A percentile compares a stretch with the other conserved stretches of the same genome.
These are phyloP conservation scores for Laguncularia racemosa DNA, from an alignment of 345 rosid genomes.

Conservation along the genomic window DNA sequence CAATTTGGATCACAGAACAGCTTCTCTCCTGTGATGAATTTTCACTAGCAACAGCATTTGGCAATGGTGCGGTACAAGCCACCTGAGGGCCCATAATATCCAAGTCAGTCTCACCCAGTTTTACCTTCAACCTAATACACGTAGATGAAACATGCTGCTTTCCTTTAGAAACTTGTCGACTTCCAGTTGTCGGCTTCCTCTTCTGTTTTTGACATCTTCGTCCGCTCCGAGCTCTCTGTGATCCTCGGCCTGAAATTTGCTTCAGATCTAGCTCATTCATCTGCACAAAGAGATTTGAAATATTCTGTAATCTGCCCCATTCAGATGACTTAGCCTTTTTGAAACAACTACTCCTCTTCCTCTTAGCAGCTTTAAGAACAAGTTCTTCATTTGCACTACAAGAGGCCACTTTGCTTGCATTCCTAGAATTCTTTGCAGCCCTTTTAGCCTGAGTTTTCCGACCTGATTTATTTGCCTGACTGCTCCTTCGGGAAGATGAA, in stretches of 20 bases:
- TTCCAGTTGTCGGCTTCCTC: slow-evolving; percentile 20
- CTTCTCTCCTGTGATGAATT: slow-evolving; percentile 10
- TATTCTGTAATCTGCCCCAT: slow-evolving; percentile 59
- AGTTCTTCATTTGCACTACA: slow-evolving; percentile 26
- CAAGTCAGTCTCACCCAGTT: slow-evolving; percentile 48
- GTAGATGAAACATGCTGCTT: slow-evolving; percentile 27
- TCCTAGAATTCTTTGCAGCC: slow-evolving; percentile 32
- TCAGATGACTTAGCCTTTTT: slow-evolving; percentile 60
- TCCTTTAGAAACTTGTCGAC: slow-evolving; percentile 26
- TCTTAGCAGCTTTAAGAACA: slow-evolving; percentile 35
- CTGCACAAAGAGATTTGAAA: slow-evolving; percentile 33
- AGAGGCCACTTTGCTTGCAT: slow-evolving; percentile 24
- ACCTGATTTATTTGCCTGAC: slow-evolving; percentile 31
- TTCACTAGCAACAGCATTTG: slow-evolving; percentile 14
- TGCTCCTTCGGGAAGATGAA: slow-evolving; percentile 39
- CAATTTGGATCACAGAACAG: slow-evolving; percentile 22
- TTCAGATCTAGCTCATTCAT: slow-evolving; percentile 26
- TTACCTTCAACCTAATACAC: slow-evolving; percentile 73
- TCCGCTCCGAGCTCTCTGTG: slow-evolving; percentile 26
- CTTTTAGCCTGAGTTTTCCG: slow-evolving; percentile 30
- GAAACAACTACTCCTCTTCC: slow-evolving; percentile 62
- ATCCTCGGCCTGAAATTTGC: slow-evolving; percentile 27
- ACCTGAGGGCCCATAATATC: slow-evolving; percentile 29
- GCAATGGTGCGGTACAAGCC: slow-evolving; percentile 26
- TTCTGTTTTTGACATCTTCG: slow-evolving; percentile 27